Evolutionary conservation across 371 early-diverging fungal genomes (phyloP), one percentile per base, ranked within the genome.

Genomic region (Mucor sp.): DNA sequence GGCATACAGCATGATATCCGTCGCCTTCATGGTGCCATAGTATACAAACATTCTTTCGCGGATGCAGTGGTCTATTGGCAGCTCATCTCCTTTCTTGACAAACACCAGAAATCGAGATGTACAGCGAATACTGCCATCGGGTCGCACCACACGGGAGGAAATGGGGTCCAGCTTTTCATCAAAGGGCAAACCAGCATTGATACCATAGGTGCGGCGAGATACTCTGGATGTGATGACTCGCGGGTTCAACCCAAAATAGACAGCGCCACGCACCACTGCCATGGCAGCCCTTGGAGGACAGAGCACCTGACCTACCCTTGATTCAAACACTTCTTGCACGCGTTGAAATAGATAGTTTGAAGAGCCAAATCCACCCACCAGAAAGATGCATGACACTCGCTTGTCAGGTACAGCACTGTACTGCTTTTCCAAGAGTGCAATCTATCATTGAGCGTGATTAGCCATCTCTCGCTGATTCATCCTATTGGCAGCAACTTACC

Each of bases 101-200:
- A 83, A 83, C 7, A 63, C 62, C 9, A 83, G 37, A 43, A 83
- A 83, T 27, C 84, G 70, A 6, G 81, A 75, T 7, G 78, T 74
- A 62, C 84, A 83, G 3, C 81, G 75, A 33, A 79, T 65, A 37
- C 74, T 79, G 12, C 84, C 84, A 55, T 83, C 84, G 0, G 84
- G 81, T 19, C 84, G 70, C 1, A 77, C 62, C 1, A 79, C 69
- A 4, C 78, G 75, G 17, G 81, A 71, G 1, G 64, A 41, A 6
- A 68, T 50, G 1, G 81, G 81, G 50, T 81, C 84, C 4, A 43
- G 48, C 12, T 14, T 6, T 17, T 70, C 63, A 37, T 85, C 86
- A 65, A 83, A 87, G 7, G 87, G 87, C 41, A 85, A 72, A 0
- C 86, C 87, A 6, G 86, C 85, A 61, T 85, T 85, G 64, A 87